Conservation (phyloP, 768 basidiomycete species). For the Pisolithus tinctorius region DNA sequence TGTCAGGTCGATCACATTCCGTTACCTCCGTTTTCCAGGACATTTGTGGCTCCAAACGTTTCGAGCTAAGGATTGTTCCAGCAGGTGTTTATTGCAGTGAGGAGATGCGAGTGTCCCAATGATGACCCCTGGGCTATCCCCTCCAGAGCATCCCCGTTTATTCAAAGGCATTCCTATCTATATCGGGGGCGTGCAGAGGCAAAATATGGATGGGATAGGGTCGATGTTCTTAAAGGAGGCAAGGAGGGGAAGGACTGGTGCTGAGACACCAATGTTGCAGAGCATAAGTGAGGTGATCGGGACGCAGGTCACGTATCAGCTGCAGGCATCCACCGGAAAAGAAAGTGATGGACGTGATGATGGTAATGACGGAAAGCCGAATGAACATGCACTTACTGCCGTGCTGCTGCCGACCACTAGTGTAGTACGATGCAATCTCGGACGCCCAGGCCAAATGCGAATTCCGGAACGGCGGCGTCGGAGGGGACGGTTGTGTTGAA, state of each 20-base stretch:
- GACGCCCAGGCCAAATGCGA: conserved; percentile 1
- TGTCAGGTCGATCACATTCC: too few relatives aligned
- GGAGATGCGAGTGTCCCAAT: too few relatives aligned
- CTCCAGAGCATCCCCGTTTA: conserved; percentile 26
- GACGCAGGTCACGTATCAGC: conserved; percentile 22
- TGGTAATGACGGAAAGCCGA: background rate
- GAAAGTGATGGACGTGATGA: background rate
- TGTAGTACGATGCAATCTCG: conserved; percentile 9
- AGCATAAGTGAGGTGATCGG: conserved; percentile 25
- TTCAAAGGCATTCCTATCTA: conserved; percentile 14
- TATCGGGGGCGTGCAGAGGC: conserved; percentile 18
- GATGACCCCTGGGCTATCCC: background rate
- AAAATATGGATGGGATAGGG: conserved; percentile 28
- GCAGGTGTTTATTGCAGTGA: too few relatives aligned
- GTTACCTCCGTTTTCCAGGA: too few relatives aligned
- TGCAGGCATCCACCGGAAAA: background rate
- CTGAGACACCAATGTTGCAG: conserved; percentile 20
- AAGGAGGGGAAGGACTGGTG: background rate
- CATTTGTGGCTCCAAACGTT: too few relatives aligned
- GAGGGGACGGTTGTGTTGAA: background rate
- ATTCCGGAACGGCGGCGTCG: background rate
- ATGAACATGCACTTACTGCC: background rate
- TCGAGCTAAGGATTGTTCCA: too few relatives aligned
- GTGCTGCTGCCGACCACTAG: background rate
- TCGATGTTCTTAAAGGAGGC: conserved; percentile 22